phyloP scores from a whole-genome alignment of 2,329 filamentous ascomycete species.

The Scortechinia acanthostroma region DNA sequence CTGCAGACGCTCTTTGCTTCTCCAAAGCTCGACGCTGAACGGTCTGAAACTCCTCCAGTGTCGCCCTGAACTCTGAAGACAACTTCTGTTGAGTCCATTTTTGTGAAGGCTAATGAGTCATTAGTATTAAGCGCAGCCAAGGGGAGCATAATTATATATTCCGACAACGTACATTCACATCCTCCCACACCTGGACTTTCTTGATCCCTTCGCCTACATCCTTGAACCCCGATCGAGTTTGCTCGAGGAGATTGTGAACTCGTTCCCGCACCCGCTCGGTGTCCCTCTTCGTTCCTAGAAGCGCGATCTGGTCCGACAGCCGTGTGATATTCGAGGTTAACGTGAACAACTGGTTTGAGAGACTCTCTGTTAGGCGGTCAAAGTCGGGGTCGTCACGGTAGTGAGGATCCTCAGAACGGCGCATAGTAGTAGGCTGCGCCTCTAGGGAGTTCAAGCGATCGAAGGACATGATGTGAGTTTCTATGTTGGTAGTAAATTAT shows the following conservation, averaged over 20 bases:
- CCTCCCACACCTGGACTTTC: conserved; percentile 80
- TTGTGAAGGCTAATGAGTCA: conserved; percentile 72
- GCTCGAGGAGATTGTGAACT: conserved; percentile 79
- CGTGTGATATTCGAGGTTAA: conserved; percentile 83
- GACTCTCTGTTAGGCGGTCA: conserved; percentile 70
- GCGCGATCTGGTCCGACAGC: conserved; percentile 74
- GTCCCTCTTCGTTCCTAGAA: conserved; percentile 84
- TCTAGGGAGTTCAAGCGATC: conserved; percentile 61
- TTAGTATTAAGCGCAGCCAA: no score
- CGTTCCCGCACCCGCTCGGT: conserved; percentile 85
- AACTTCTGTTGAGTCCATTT: conserved; percentile 95
- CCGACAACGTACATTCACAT: conserved; percentile 58
- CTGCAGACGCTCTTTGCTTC: conserved; percentile 81
- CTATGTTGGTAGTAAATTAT: no score
- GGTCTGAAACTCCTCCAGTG: conserved; percentile 82
- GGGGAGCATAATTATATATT: background rate
- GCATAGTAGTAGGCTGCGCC: conserved; percentile 45
- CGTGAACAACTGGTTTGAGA: conserved; percentile 83
- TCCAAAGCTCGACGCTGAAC: conserved; percentile 87
- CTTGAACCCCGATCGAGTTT: conserved; percentile 80
- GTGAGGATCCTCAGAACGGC: conserved; percentile 18
- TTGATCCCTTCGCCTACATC: conserved; percentile 90
- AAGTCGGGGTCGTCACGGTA: conserved; percentile 94
- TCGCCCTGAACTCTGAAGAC: conserved; percentile 83
- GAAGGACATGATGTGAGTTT: background rate